Conservation (phyloP, 179 eudicot genomes). For the Nepenthes alata region DNA sequence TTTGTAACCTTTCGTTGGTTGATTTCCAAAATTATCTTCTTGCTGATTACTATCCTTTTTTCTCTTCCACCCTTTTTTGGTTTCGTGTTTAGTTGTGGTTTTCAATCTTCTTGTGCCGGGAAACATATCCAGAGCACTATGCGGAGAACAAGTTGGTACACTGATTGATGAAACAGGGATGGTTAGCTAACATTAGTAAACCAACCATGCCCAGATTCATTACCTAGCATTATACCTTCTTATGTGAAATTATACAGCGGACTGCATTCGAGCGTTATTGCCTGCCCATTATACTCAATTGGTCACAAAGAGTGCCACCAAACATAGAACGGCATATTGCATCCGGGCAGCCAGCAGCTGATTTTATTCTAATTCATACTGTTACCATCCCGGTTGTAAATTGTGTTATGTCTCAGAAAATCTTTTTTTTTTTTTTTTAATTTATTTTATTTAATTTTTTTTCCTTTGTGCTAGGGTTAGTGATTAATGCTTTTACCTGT, state of each 20-base stretch:
- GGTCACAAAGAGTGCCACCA: no score
- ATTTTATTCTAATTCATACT: no score
- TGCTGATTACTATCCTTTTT: not conserved
- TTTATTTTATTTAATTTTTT: no score
- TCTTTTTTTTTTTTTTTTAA: no score
- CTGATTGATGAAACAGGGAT: slow-evolving; percentile 71
- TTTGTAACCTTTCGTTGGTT: no score
- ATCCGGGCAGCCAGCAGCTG: no score
- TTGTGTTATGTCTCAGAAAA: no score
- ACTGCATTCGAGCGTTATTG: not conserved
- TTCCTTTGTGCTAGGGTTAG: no score
- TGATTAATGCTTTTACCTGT: no score
- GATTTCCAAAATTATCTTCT: not conserved
- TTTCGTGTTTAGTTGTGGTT: slow-evolving; percentile 47
- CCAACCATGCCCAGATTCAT: not conserved
- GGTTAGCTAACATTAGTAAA: slow-evolving; percentile 27
- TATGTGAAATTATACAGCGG: not conserved
- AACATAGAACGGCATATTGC: no score
- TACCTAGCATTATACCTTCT: slow-evolving; percentile 10
- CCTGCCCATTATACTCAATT: not conserved
- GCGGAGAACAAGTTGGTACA: slow-evolving; percentile 86
- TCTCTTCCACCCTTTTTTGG: not conserved
- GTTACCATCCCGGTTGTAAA: no score
- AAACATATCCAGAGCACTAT: slow-evolving; percentile 82
- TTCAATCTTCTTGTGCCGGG: slow-evolving; percentile 88